Base-by-base conservation (phyloP, 176 grass and related monocot genomes). In the Pharus latifolius region DNA sequence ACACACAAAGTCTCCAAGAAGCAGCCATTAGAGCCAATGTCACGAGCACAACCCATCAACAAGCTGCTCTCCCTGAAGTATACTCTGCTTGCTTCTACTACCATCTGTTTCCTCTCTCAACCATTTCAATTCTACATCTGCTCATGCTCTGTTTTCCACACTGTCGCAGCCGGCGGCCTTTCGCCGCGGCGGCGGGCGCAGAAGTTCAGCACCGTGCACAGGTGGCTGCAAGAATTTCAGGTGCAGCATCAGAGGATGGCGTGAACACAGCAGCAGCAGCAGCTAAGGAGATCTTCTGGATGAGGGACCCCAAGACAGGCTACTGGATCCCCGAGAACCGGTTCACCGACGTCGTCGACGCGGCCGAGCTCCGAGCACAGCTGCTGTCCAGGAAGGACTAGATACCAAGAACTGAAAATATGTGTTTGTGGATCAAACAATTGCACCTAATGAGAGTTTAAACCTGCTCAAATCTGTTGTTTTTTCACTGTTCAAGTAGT, bases 301-400 rank as follows among this genome's bases (percentile, higher is more conserved):
- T 83, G 88, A 79, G 75, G 59, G 79, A 91, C 33, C 88, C 88
- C 5, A 75, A 67, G 75, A 86, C 79, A 1, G 88, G 83, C 2
- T 76, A 65, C 59, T 86, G 78, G 75, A 64, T 79, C 6, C 88
- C 88, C 2, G 74, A 83, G 75, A 75, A 86, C 60, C 63, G 70
- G 17, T 86, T 83, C 59, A 51, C 28, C n/a, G 70, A 83, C n/a
- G 42, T 83, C 58, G 79, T 83, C 58, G 79, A 86, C 52, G 53
- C 42, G 19, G 83, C 70, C 37, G 83, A 86, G 46, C 83, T 86
- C 58, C 74, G 88, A 43, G 75, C 79, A 12, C 44, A 49, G 37
- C 50, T 82, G 16, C 74, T 90, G 30, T 24, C 58, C 12, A 53
- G 54, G 44, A 77, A 77, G 73, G 24, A 56, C 24, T 80, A 75